phyloP scores from a whole-genome alignment of 129 eudicot genomes.

The Rutidosis leptorrhynchoides region DNA sequence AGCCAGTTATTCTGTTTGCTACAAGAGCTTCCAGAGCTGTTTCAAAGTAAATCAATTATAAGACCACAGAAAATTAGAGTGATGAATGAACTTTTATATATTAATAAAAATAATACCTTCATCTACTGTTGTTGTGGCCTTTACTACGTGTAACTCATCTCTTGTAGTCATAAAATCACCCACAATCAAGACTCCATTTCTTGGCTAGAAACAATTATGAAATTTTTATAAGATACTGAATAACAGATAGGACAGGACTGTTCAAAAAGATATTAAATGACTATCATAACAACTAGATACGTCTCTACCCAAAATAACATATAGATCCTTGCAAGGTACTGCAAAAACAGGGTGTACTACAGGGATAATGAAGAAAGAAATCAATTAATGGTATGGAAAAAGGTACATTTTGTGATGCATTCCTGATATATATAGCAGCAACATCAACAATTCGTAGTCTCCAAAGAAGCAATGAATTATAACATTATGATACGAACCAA shows the following conservation, averaged over 20 bases:
- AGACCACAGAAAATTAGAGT: constrained; percentile 4
- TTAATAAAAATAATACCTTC: constrained; percentile 53
- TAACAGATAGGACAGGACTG: constrained; percentile 5
- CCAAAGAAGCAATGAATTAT: neutral
- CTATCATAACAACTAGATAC: neutral
- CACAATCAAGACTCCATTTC: constrained; percentile 68
- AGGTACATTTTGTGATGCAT: neutral
- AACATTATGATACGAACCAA: no score
- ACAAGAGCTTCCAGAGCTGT: constrained; percentile 87
- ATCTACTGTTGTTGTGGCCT: constrained; percentile 81
- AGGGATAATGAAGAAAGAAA: neutral
- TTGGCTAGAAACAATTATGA: constrained; percentile 39
- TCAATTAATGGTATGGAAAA: neutral
- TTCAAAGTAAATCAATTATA: constrained; percentile 19
- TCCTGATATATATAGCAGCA: neutral
- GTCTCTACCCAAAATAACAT: neutral
- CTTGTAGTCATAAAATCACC: constrained; percentile 87
- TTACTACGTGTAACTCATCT: constrained; percentile 78
- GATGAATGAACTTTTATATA: neutral
- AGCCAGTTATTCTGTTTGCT: constrained; percentile 81
- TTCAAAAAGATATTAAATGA: neutral
- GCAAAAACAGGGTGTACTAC: neutral
- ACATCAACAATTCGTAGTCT: neutral
- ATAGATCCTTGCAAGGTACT: neutral
- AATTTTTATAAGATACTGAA: constrained; percentile 26